Conservation (phyloP, 257 asterid species). For the Petunia secreta region DNA sequence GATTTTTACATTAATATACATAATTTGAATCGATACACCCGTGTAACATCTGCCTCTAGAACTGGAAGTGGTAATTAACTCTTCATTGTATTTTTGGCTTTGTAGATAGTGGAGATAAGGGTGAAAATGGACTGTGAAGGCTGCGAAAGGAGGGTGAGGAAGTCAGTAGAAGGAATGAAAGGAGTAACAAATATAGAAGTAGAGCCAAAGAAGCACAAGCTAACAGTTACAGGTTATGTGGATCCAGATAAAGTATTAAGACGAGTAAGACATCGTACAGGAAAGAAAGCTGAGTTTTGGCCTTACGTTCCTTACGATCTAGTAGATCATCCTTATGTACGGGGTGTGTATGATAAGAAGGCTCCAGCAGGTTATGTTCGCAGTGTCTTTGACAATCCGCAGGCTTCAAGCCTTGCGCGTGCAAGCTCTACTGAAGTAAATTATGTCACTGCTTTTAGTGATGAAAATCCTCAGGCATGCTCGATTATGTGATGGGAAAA, state of each 20-base stretch:
- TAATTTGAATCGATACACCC: too few species aligned
- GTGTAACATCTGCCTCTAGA: too few species aligned
- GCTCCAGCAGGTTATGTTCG: constrained; percentile 50
- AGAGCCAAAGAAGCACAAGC: constrained; percentile 46
- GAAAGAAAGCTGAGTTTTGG: constrained; percentile 49
- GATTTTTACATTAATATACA: too few species aligned
- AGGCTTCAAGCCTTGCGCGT: constrained; percentile 37
- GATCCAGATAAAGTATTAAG: constrained; percentile 45
- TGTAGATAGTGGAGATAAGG: constrained; percentile 49
- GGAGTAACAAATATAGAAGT: constrained; percentile 43
- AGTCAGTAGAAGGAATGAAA: constrained; percentile 45
- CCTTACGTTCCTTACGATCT: constrained; percentile 47
- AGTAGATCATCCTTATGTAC: constrained; percentile 53
- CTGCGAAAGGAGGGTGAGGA: constrained; percentile 44
- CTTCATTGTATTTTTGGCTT: background rate
- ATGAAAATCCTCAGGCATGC: constrained; percentile 47
- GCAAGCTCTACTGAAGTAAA: constrained; percentile 46
- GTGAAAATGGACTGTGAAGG: constrained; percentile 58
- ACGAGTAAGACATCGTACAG: constrained; percentile 42
- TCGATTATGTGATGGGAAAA: constrained; percentile 32
- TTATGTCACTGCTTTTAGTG: constrained; percentile 50
- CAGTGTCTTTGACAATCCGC: constrained; percentile 34
- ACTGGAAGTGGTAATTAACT: too few species aligned
- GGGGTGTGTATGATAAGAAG: constrained; percentile 46
- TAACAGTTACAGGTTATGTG: constrained; percentile 43